Evolutionary conservation across 805 yeast genomes (phyloP).

Genomic region (Candida boleticola): DNA sequence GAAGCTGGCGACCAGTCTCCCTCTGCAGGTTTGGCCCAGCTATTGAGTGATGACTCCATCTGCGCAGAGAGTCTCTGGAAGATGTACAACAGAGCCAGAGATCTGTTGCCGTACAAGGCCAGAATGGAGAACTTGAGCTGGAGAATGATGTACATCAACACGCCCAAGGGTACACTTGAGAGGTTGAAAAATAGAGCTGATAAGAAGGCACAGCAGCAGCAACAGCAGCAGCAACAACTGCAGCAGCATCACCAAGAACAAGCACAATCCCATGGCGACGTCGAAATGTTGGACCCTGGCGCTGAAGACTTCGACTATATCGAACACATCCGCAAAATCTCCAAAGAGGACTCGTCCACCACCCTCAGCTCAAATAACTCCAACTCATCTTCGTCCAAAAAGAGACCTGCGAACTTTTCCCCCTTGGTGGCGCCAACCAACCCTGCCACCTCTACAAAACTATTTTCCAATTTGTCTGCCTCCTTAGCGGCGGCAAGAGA

Average conservation of each 20-base stretch:
- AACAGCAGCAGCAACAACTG: neutral
- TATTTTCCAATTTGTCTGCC: conserved; percentile 14
- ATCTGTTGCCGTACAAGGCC: conserved; percentile 67
- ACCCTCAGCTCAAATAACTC: neutral
- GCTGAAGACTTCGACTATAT: conserved; percentile 61
- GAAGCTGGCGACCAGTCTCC: neutral
- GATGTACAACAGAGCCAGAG: conserved; percentile 75
- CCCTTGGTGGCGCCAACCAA: conserved; percentile 5
- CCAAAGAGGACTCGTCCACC: conserved; percentile 32
- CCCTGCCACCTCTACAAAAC: neutral
- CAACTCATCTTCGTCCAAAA: conserved; percentile 9
- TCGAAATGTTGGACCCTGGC: conserved; percentile 36
- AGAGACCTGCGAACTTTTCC: conserved; percentile 18
- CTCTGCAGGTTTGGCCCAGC: conserved; percentile 2
- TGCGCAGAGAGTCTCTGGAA: conserved; percentile 56
- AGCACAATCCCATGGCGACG: neutral
- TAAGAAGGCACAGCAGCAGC: neutral
- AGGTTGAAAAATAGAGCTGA: conserved; percentile 6
- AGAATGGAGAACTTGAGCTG: conserved; percentile 85
- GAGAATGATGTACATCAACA: conserved; percentile 71
- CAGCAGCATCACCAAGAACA: neutral
- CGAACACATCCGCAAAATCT: conserved; percentile 59
- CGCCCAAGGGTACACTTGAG: too few species aligned
- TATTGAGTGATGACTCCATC: conserved; percentile 9
- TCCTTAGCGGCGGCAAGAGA: conserved; percentile 18